Conservation (phyloP, 805 yeast genomes). For the Kuraishia molischiana region DNA sequence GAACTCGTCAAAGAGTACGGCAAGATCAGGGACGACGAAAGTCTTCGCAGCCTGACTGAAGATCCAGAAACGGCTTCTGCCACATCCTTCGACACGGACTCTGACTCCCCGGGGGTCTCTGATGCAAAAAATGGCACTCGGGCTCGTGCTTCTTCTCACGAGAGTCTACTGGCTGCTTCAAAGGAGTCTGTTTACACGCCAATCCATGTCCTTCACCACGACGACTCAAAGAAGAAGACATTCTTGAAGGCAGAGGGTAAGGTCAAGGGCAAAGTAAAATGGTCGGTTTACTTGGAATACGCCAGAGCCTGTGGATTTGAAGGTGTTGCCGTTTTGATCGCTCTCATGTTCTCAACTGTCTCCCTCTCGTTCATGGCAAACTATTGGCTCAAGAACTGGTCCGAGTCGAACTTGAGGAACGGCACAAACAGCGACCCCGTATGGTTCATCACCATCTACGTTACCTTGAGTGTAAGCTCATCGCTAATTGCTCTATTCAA, state of each 20-base stretch:
- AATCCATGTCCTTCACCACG: constrained; percentile 13
- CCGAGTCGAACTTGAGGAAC: constrained; percentile 37
- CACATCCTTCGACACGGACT: neutral
- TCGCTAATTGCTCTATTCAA: constrained; percentile 37
- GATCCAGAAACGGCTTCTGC: neutral
- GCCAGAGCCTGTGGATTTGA: constrained; percentile 46
- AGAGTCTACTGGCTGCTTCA: neutral
- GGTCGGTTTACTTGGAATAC: constrained; percentile 42
- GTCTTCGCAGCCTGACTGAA: neutral
- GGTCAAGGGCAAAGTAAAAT: constrained; percentile 51
- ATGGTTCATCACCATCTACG: constrained; percentile 43
- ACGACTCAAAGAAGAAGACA: constrained; percentile 22
- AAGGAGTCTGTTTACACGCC: neutral
- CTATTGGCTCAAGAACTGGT: constrained; percentile 65
- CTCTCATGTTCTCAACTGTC: constrained; percentile 20
- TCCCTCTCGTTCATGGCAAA: constrained; percentile 30
- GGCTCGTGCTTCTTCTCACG: neutral
- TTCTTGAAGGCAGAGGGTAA: constrained; percentile 41
- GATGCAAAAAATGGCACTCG: neutral
- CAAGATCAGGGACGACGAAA: neutral
- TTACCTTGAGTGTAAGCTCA: constrained; percentile 42
- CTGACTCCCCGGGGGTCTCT: neutral
- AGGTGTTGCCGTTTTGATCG: constrained; percentile 34
- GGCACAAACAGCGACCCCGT: constrained; percentile 33
- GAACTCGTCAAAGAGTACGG: constrained; percentile 30